Percentiles rank a stretch among this genome's conserved stretches.
These are phyloP conservation scores for Bretschneidera sinensis DNA, from an alignment of 345 rosid genomes.

Conservation along the genomic window DNA sequence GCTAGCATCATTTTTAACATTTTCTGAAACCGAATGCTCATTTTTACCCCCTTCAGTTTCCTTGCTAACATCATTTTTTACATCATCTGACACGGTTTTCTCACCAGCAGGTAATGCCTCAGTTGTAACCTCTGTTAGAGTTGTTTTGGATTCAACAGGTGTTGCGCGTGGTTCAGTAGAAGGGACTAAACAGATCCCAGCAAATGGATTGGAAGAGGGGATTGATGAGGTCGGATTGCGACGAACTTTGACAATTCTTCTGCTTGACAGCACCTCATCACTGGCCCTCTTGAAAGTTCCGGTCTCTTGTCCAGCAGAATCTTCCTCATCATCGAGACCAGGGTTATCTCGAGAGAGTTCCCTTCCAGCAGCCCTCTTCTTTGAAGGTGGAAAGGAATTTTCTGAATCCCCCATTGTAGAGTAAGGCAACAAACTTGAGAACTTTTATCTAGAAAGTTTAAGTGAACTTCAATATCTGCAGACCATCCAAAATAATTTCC, in stretches of 20 bases:
- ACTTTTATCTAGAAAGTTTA: not conserved
- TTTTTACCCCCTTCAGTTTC: slow-evolving; percentile 8
- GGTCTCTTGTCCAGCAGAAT: slow-evolving; percentile 48
- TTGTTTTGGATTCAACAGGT: slow-evolving; percentile 15
- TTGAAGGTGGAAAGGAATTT: slow-evolving; percentile 66
- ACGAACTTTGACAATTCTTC: slow-evolving; percentile 78
- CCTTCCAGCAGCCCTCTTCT: slow-evolving; percentile 93
- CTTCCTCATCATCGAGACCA: slow-evolving; percentile 82
- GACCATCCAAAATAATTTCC: slow-evolving; percentile 2
- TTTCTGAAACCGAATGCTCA: slow-evolving; percentile 4
- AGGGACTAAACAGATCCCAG: slow-evolving; percentile 65
- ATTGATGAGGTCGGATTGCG: slow-evolving; percentile 45
- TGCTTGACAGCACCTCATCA: slow-evolving; percentile 74
- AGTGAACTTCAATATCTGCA: slow-evolving; percentile 7
- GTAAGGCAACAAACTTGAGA: not conserved
- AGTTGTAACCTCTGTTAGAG: slow-evolving; percentile 28
- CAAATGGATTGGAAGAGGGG: slow-evolving; percentile 75
- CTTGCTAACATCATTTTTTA: slow-evolving; percentile 17
- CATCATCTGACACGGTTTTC: slow-evolving; percentile 21
- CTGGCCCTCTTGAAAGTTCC: slow-evolving; percentile 93
- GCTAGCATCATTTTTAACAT: no score
- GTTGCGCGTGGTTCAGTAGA: slow-evolving; percentile 25
- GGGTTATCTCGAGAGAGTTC: slow-evolving; percentile 79
- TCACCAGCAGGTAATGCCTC: slow-evolving; percentile 25
- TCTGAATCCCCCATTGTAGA: slow-evolving; percentile 75